Evolutionary conservation across 495 filamentous ascomycete species (phyloP), one percentile per base, ranked within the genome.

Genomic region (Thermothielavioides terrestris): DNA sequence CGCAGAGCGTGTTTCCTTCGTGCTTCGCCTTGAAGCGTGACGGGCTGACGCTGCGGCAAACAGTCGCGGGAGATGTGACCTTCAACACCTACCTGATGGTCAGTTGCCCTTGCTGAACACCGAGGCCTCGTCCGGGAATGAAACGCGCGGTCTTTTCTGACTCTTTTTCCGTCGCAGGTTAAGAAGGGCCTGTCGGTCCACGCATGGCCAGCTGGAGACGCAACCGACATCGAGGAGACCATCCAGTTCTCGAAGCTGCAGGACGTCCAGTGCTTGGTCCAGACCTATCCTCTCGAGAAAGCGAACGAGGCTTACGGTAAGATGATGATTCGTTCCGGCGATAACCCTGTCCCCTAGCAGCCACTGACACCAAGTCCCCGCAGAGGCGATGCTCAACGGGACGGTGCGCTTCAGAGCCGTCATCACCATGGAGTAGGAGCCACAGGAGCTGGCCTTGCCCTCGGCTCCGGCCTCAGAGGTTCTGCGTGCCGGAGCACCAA

Each of bases 161-260:
- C 41, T 3, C 32, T n/a, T 28, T n/a, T 4, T 3, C 20, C 11
- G 14, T 18, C 10, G 14, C 35, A 58, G 56, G 34, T 52, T 40
- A 6, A 28, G 7, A 42, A 50, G 4, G 60, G 58, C 10, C 27
- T 73, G 4, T 77, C 73, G 6, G 69, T 88, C 0, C 68, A 73
- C 28, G 74, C 77, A n/a, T 86, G 79, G 77, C 79, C 81, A 0
- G 71, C 67, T 35, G 84, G 84, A 0, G 77, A 84, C 52, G 76
- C 79, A 0, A 59, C 73, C 1, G 84, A 88, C 58, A 68, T 66
- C 5, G 83, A 86, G 63, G 83, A 88, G 52, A 71, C 84, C 0
- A 79, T 87, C 47, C 58, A 55, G 10, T 87, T 87, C 57, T 69
- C 83, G 0, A 49, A 75, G 50, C 53, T 73, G 20, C 70, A 83